Conservation (phyloP, 2,329 filamentous ascomycete genomes). For the Claviceps paspali region DNA sequence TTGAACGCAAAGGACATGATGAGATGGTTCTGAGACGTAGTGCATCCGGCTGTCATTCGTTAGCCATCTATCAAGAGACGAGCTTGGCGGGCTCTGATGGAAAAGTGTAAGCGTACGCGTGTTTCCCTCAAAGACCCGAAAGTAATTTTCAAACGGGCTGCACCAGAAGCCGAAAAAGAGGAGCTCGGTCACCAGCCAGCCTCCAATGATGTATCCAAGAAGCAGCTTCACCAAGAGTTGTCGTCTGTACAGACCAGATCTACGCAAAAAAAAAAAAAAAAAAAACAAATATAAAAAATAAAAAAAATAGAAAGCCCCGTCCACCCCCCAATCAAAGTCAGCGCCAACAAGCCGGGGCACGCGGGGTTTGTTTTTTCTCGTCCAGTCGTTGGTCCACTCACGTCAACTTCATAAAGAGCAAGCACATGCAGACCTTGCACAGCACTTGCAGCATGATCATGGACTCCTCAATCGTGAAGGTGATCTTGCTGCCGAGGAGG, state of each 20-base stretch:
- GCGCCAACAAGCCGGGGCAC: too few relatives aligned
- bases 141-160: slow-evolving; percentile 4
- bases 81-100: too few relatives aligned
- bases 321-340: too few relatives aligned
- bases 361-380: too few relatives aligned
- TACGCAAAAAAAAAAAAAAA: too few relatives aligned
- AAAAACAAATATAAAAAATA: too few relatives aligned
- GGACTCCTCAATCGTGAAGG: slow-evolving; percentile 4
- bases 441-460: slow-evolving; percentile 4
- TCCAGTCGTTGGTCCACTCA: neutral
- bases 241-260: slow-evolving; percentile 1
- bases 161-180: slow-evolving; percentile 5
- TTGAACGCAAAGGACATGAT: slow-evolving; percentile 3
- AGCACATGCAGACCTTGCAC: slow-evolving; percentile 5
- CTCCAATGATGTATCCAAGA: slow-evolving; percentile 1
- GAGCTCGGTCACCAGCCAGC: slow-evolving; percentile 2
- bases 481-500: slow-evolving; percentile 3
- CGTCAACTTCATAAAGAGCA: slow-evolving; percentile 4
- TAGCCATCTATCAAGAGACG: neutral
- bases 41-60: slow-evolving; percentile 1
- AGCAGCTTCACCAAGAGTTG: slow-evolving; percentile 1
- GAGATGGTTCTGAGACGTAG: slow-evolving; percentile 2
- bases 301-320: too few relatives aligned
- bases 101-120: slow-evolving; percentile 1
- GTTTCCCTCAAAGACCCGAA: slow-evolving; percentile 1